A percentile compares a stretch with the other conserved stretches of the same genome.
Evolutionary conservation across 192 early-diverging fungal genomes (phyloP).

Genomic region (Podila verticillata): DNA sequence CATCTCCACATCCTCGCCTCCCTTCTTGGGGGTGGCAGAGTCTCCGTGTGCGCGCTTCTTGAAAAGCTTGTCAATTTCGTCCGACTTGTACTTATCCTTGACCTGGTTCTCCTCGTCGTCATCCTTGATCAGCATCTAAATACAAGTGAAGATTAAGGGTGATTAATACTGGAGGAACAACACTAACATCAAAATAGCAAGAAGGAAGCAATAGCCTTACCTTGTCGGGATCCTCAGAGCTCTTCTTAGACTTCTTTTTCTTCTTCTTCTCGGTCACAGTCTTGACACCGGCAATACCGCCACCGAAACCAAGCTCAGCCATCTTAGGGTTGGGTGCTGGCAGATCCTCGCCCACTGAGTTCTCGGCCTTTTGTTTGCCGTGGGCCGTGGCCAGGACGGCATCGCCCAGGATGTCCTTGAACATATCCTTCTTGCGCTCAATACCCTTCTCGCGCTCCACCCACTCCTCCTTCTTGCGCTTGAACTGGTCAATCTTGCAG

Average conservation of each 20-base stretch:
- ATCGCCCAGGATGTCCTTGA: slow-evolving; percentile 79
- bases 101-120: slow-evolving; percentile 45
- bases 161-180: background rate
- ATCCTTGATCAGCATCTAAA: slow-evolving; percentile 41
- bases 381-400: slow-evolving; percentile 35
- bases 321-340: slow-evolving; percentile 59
- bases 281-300: slow-evolving; percentile 51
- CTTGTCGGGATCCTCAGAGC: slow-evolving; percentile 53
- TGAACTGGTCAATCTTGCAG: slow-evolving; percentile 81
- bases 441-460: slow-evolving; percentile 74
- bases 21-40: slow-evolving; percentile 3
- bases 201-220: slow-evolving; percentile 3
- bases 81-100: slow-evolving; percentile 53
- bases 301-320: slow-evolving; percentile 65
- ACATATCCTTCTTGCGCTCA: slow-evolving; percentile 81
- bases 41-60: slow-evolving; percentile 52
- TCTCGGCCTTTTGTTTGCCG: slow-evolving; percentile 38
- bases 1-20: slow-evolving; percentile 16
- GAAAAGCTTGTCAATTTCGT: slow-evolving; percentile 63
- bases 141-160: too few relatives aligned
- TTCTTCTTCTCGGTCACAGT: slow-evolving; percentile 54
- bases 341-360: slow-evolving; percentile 16
- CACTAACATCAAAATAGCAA: background rate
- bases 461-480: slow-evolving; percentile 81
- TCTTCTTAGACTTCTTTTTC: slow-evolving; percentile 62